Percentiles rank a stretch among this genome's conserved stretches.
These are phyloP conservation scores for Beauveria australis DNA, from an alignment of 2,329 filamentous ascomycete genomes.

Conservation along the genomic window DNA sequence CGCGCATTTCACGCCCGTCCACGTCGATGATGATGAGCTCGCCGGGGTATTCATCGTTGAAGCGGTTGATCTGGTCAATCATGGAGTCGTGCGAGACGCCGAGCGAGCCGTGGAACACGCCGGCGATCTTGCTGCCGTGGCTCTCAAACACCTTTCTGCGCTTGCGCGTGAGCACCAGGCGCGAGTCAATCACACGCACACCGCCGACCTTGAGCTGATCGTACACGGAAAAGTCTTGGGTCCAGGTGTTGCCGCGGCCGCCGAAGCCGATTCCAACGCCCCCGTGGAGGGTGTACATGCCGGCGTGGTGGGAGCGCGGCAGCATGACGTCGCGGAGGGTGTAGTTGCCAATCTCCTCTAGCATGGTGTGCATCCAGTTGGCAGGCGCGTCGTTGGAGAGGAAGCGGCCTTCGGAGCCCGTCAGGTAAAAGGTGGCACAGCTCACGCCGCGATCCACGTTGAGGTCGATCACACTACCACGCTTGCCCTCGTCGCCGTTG, in stretches of 20 bases:
- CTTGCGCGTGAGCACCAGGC: constrained; percentile 12
- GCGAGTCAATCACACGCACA: constrained; percentile 23
- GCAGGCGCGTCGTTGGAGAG: constrained; percentile 17
- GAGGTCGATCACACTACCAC: not conserved
- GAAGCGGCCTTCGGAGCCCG: constrained; percentile 24
- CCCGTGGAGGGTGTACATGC: constrained; percentile 16
- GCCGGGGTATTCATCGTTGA: constrained; percentile 21
- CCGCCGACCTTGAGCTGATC: constrained; percentile 22
- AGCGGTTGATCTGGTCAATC: constrained; percentile 21
- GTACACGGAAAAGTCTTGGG: constrained; percentile 16
- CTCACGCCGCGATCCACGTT: not conserved
- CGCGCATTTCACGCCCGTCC: constrained; percentile 11
- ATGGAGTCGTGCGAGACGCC: constrained; percentile 22
- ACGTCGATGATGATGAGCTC: constrained; percentile 28
- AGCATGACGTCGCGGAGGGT: constrained; percentile 23
- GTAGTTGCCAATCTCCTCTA: constrained; percentile 19
- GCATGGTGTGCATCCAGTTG: constrained; percentile 23
- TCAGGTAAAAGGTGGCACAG: constrained; percentile 18
- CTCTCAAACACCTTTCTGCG: constrained; percentile 13
- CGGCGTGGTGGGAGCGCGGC: constrained; percentile 24
- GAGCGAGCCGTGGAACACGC: constrained; percentile 17
- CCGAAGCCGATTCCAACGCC: constrained; percentile 8
- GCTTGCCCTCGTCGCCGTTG: constrained; percentile 10
- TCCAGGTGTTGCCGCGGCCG: constrained; percentile 16
- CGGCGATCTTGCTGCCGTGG: constrained; percentile 15